Evolutionary conservation across 1,139 yeast species (phyloP), one percentile per base, ranked within the genome.

Genomic region (Debaryomyces robertsiae): DNA sequence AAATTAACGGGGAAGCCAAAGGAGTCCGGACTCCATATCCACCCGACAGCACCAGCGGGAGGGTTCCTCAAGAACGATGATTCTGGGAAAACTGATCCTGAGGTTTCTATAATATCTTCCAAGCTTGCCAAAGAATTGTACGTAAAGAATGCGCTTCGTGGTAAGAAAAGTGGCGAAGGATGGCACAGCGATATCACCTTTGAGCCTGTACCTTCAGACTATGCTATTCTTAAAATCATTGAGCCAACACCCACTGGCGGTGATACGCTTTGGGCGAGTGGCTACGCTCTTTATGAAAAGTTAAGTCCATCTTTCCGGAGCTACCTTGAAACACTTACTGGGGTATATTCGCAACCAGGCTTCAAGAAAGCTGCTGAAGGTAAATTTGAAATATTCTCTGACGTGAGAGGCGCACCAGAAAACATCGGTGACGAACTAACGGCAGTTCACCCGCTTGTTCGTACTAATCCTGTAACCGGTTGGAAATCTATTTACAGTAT

Each of bases 391-490:
- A 25, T 36, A 11, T 40, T 19, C 16, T 30, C 36, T 15, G 40
- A 27, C 11, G 24, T 13, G 6, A 40, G 43, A 23, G 43, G 43
- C 19, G 40, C 40, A 7, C 42, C 42, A 4, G 40, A 40, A 27
- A 40, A 40, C 17, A 24, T 40, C 4, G 43, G 43, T 16, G 40
- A 36, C 17, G 40, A 40, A 22, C 22, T 40, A 15, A 31, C 38
- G 6, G 40, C 43, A 14, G 59, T 57, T 6, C 63, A 58, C 43
- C 62, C 64, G 7, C 36, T 60, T 32, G 51, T 60, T 37, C 53
- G 64, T 41, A 60, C 64, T 6, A 62, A 60, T 43, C 65, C 65
- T 13, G 63, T 58, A 6, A 60, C 65, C 9, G 64, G 64, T 5
- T 58, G 63, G 62, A 60, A 59, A 47, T 54, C 55, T 19, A 52